Evolutionary conservation across 441 rosid genomes (phyloP).

Genomic region (Pelargonium cotyledonis): DNA sequence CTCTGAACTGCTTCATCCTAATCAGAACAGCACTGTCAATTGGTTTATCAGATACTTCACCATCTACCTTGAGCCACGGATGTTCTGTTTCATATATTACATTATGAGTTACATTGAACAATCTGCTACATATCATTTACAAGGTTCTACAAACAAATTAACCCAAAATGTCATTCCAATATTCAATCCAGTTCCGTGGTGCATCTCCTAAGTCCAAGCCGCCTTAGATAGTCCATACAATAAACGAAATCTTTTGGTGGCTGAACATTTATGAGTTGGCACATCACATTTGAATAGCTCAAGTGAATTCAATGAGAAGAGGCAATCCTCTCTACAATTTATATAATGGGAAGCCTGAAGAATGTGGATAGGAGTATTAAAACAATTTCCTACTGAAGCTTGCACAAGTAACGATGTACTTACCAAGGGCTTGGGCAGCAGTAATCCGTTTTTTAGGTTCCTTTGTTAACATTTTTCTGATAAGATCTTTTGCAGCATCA

Average conservation of each 20-base stretch:
- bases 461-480: constrained; percentile 38
- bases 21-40: constrained; percentile 70
- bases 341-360: too few relatives aligned
- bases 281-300: too few relatives aligned
- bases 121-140: background rate
- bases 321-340: too few relatives aligned
- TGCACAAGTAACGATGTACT: constrained; percentile 9
- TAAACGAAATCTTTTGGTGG: too few relatives aligned
- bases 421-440: constrained; percentile 53
- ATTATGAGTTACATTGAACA: background rate
- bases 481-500: constrained; percentile 45
- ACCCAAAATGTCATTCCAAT: background rate
- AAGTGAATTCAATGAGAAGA: too few relatives aligned
- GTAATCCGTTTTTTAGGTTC: constrained; percentile 53
- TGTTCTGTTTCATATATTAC: constrained; percentile 47
- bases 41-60: constrained; percentile 53
- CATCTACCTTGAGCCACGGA: constrained; percentile 74
- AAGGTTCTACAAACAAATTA: background rate
- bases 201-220: background rate
- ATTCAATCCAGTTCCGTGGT: background rate
- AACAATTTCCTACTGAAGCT: too few relatives aligned
- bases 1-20: constrained; percentile 82
- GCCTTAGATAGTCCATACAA: background rate
- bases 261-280: too few relatives aligned
- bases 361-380: too few relatives aligned